Base-by-base conservation (phyloP, 345 rosid species). In the Clarkia xantiana region DNA sequence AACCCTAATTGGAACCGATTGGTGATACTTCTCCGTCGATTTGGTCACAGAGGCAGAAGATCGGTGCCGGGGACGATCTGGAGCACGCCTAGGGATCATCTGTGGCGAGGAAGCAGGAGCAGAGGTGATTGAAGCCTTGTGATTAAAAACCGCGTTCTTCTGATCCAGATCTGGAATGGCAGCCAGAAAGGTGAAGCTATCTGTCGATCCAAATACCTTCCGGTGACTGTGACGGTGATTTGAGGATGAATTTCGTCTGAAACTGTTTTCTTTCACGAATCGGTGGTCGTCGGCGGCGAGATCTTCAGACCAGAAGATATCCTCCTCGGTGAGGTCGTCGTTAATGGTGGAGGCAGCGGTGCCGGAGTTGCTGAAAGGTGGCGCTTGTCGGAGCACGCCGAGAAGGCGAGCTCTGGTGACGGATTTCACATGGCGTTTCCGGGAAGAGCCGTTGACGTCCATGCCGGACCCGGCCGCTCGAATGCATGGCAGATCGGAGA, bases 301-400 rank as follows among this genome's bases (percentile, higher is more conserved):
- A 14, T 55, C 67, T 11, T 55, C 64, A 22, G 50, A 16, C 54
- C 57, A 64, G 66, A 69, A 64, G 13, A 69, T 42, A 15, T 64
- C 74, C 48, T 64, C 74, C 49, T 69, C 74, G 55, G 42, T 45
- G 48, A 69, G 74, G 58, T 64, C 73, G 15, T 49, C 58, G n/a
- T n/a, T n/a, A 13, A 41, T 62, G 51, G 14, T 14, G 18, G 62
- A 3, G 22, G 53, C 1, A 42, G 71, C 8, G 14, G 40, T 16
- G 42, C 2, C 34, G 58, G 53, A 23, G 10, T 20, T 0, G 43
- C 4, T 10, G 1, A 3, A 41, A 10, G 40, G 58, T 3, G 49
- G 44, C 11, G 20, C 9, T 12, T 23, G 60, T 17, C 22, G 19
- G 34, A 0, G 44, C 4, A 23, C 34, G 48, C 45, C 65, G 18